phyloP scores from a whole-genome alignment of 2,329 filamentous ascomycete genomes.

The Fusarium sororula region DNA sequence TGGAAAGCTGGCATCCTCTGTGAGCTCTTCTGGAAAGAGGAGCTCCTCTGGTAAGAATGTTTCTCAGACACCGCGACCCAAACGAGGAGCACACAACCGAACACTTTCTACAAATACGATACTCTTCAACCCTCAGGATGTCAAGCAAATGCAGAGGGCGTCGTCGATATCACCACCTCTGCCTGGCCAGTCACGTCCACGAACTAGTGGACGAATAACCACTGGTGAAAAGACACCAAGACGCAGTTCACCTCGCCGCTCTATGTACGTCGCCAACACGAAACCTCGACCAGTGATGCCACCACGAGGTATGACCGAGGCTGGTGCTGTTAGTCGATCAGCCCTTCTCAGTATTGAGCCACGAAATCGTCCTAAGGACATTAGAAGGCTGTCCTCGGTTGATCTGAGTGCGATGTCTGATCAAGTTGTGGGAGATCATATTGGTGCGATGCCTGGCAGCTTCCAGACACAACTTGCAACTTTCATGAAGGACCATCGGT shows the following conservation, averaged over 20 bases:
- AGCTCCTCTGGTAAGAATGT: constrained; percentile 43
- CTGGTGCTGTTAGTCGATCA: constrained; percentile 50
- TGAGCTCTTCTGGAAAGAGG: constrained; percentile 44
- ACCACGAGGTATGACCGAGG: constrained; percentile 48
- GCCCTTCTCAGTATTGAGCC: constrained; percentile 63
- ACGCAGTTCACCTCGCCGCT: constrained; percentile 58
- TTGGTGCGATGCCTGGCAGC: constrained; percentile 74
- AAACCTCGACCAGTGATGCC: constrained; percentile 67
- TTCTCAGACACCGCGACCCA: constrained; percentile 47
- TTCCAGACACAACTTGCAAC: constrained; percentile 85
- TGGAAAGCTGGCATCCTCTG: constrained; percentile 49
- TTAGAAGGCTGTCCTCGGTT: constrained; percentile 67
- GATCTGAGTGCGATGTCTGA: constrained; percentile 81
- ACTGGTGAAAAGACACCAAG: constrained; percentile 51
- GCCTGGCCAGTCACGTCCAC: constrained; percentile 45
- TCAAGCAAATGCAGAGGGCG: constrained; percentile 49
- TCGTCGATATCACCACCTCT: constrained; percentile 56
- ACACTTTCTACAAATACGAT: constrained; percentile 86
- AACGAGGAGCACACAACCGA: constrained; percentile 68
- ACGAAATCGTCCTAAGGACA: constrained; percentile 50
- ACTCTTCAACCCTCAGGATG: constrained; percentile 76
- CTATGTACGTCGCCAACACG: constrained; percentile 54
- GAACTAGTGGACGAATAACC: constrained; percentile 48
- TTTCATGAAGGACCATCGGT: constrained; percentile 64
- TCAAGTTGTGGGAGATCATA: constrained; percentile 65